These are phyloP conservation scores for Alnus glutinosa DNA, from an alignment of 306 rosid genomes.

Conservation along the genomic window DNA sequence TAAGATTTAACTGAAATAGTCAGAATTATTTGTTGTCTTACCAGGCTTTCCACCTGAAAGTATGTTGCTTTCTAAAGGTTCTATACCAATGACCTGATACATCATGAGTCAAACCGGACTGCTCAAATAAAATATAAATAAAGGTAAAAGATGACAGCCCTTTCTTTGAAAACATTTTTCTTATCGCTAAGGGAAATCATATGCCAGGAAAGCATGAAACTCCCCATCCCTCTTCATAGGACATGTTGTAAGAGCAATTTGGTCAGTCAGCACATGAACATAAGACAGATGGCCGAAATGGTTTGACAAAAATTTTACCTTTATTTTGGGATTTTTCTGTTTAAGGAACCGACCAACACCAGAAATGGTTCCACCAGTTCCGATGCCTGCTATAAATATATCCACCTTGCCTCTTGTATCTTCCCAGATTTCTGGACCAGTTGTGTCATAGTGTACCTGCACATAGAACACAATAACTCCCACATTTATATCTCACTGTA, in stretches of 20 bases:
- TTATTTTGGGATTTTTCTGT: constrained; percentile 74
- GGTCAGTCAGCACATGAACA: constrained; percentile 13
- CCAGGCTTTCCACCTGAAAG: constrained; percentile 98
- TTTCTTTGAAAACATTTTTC: constrained; percentile 21
- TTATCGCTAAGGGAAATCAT: not conserved
- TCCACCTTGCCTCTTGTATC: constrained; percentile 95
- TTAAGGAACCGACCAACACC: constrained; percentile 85
- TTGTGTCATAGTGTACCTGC: constrained; percentile 96
- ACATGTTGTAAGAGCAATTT: constrained; percentile 6
- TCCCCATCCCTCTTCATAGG: constrained; percentile 5
- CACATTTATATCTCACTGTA: constrained; percentile 23
- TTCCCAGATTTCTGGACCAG: constrained; percentile 99
- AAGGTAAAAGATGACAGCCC: constrained; percentile 9
- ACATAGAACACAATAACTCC: constrained; percentile 29
- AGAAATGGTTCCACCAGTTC: constrained; percentile 98
- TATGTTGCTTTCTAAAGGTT: constrained; percentile 93
- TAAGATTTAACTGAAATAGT: constrained; percentile 13
- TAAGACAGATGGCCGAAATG: not conserved
- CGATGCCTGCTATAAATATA: constrained; percentile 93
- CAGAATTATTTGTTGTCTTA: constrained; percentile 41
- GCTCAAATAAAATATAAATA: constrained; percentile 17
- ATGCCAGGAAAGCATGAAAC: constrained; percentile 10
- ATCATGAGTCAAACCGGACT: constrained; percentile 19
- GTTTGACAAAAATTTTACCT: constrained; percentile 45
- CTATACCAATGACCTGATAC: constrained; percentile 84